Percentiles rank a stretch among this genome's conserved stretches.
These are phyloP conservation scores for Colletotrichum aenigma DNA, from an alignment of 2,329 filamentous ascomycete genomes.

Conservation along the genomic window DNA sequence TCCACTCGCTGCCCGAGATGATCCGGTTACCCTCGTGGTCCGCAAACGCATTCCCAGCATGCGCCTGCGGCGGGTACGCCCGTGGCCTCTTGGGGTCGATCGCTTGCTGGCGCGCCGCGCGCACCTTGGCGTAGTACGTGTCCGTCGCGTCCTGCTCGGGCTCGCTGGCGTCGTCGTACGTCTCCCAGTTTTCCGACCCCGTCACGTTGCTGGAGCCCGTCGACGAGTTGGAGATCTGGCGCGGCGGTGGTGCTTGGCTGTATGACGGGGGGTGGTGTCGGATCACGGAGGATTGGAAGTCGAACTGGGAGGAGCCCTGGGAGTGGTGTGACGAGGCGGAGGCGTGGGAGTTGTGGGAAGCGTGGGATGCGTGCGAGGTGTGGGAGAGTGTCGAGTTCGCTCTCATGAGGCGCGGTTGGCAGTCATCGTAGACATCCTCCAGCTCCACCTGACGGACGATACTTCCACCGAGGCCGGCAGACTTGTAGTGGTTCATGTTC, in stretches of 20 bases:
- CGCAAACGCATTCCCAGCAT: slow-evolving; percentile 52
- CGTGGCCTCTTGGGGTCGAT: slow-evolving; percentile 58
- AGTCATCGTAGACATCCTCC: slow-evolving; percentile 83
- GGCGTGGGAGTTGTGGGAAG: slow-evolving; percentile 24
- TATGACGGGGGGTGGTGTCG: slow-evolving; percentile 44
- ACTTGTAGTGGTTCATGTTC: slow-evolving; percentile 52
- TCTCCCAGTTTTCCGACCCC: slow-evolving; percentile 97
- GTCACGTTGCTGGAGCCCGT: slow-evolving; percentile 77
- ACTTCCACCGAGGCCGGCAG: slow-evolving; percentile 54
- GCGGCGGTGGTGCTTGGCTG: slow-evolving; percentile 47
- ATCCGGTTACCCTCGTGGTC: slow-evolving; percentile 67
- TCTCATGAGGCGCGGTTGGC: slow-evolving; percentile 34
- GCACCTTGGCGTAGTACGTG: slow-evolving; percentile 79
- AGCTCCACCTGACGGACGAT: slow-evolving; percentile 67
- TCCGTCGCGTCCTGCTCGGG: slow-evolving; percentile 78
- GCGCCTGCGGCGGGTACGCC: slow-evolving; percentile 55
- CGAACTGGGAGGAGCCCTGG: slow-evolving; percentile 35
- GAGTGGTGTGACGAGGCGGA: slow-evolving; percentile 36
- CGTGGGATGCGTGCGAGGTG: slow-evolving; percentile 35
- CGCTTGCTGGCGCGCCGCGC: slow-evolving; percentile 71
- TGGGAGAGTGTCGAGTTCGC: slow-evolving; percentile 45
- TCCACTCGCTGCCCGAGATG: slow-evolving; percentile 70
- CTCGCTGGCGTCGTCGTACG: slow-evolving; percentile 85
- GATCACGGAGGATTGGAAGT: slow-evolving; percentile 44
- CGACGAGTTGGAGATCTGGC: slow-evolving; percentile 77